Evolutionary conservation across 2,329 filamentous ascomycete species (phyloP), one percentile per base, ranked within the genome.

Genomic region (Fusarium sp.): DNA sequence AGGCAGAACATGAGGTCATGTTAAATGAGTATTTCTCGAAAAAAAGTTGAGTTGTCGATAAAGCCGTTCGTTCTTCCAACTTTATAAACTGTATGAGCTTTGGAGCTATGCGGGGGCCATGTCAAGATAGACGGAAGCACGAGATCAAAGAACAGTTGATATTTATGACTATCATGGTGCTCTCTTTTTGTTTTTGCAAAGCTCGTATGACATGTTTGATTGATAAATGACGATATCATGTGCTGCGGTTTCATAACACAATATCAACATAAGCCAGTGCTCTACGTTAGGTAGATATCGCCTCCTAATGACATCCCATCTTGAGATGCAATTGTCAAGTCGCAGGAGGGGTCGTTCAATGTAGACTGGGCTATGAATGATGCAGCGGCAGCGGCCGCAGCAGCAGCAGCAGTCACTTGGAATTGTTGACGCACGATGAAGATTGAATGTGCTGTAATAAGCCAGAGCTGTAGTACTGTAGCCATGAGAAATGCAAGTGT

Each of bases 111-210:
- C 39, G 44, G 61, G 61, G 61, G 44, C 36, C 23, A 42, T 23
- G 19, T 17, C 42, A 37, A 31, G 37, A 32, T 33, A 6, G 31
- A 35, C 11, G n/a, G 43, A 14, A 60, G 43, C 23, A 25, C 50
- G 49, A 36, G 33, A 42, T 48, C 39, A 45, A 25, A 23, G 9
- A 44, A 27, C 27, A 9, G 42, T 47, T 39, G 31, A 39, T 14
- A 53, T 25, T 17, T 9, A 57, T 41, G 37, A 10, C 61, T 48
- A 64, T 65, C 61, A 65, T 32, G 57, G 61, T 64, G 41, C 32
- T 21, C n/a, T 49, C 10, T 23, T 10, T 17, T 35, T 14, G 43
- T 15, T 21, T 14, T 31, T 9, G 6, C 7, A 15, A 31, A 9
- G 8, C 9, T 23, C 9, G 19, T 23, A 21, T n/a, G 9, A 21